Evolutionary conservation across 2,329 filamentous ascomycete genomes (phyloP).

Genomic region (Fusarium camptoceras): DNA sequence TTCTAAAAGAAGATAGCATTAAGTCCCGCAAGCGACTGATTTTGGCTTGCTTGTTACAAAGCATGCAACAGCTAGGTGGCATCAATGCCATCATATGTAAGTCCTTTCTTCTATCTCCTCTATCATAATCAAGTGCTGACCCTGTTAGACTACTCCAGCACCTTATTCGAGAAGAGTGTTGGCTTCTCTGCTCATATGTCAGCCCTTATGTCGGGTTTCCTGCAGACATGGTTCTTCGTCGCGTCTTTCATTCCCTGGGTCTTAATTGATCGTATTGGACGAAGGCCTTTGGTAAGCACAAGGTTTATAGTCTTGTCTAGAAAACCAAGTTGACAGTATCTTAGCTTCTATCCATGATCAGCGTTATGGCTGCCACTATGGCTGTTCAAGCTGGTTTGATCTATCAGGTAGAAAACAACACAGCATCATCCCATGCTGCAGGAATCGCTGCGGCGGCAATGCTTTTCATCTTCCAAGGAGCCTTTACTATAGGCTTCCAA

Average conservation of each 20-base stretch:
- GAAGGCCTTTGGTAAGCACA: slow-evolving; percentile 25
- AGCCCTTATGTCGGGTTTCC: slow-evolving; percentile 63
- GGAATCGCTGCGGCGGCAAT: slow-evolving; percentile 56
- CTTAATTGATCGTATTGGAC: slow-evolving; percentile 37
- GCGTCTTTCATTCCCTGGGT: slow-evolving; percentile 54
- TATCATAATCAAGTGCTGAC: accelerated
- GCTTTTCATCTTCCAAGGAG: slow-evolving; percentile 56
- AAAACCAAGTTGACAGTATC: not conserved
- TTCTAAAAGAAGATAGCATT: slow-evolving; percentile 50
- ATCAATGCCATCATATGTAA: slow-evolving; percentile 62
- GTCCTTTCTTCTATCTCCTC: not conserved
- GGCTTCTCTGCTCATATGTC: slow-evolving; percentile 57
- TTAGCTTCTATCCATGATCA: slow-evolving; percentile 55
- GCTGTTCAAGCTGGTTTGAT: slow-evolving; percentile 55
- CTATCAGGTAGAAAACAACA: slow-evolving; percentile 54
- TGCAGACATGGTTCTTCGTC: slow-evolving; percentile 60
- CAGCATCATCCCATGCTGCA: slow-evolving; percentile 47
- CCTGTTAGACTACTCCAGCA: slow-evolving; percentile 56
- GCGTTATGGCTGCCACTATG: slow-evolving; percentile 56
- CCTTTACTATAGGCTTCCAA: slow-evolving; percentile 55
- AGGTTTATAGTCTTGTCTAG: accelerated
- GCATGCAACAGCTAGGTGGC: slow-evolving; percentile 60
- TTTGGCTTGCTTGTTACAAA: slow-evolving; percentile 49
- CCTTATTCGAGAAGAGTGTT: slow-evolving; percentile 60
- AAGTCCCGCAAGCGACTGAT: slow-evolving; percentile 49